Conservation (phyloP, 768 basidiomycete genomes). For the Naganishia vishniacii region DNA sequence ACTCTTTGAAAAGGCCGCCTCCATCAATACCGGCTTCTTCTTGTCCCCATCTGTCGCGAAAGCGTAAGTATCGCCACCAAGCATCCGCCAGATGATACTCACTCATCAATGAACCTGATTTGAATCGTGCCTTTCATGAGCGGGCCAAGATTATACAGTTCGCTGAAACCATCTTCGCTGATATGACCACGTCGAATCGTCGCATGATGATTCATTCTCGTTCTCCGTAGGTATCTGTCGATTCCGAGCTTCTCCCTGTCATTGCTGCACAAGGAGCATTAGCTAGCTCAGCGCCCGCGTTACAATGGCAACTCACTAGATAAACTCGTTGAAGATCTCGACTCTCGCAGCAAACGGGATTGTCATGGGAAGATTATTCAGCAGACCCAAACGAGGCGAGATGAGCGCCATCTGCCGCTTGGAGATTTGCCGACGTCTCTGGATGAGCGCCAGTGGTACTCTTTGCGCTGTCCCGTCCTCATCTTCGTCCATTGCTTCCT, state of each 20-base stretch:
- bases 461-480: slow-evolving; percentile 26
- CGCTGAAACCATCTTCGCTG: slow-evolving; percentile 85
- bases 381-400: slow-evolving; percentile 77
- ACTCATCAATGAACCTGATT: slow-evolving; percentile 94
- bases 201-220: slow-evolving; percentile 53
- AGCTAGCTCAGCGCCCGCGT: not conserved
- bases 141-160: slow-evolving; percentile 60
- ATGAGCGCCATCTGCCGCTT: slow-evolving; percentile 70
- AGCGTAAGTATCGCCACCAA: not conserved
- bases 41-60: slow-evolving; percentile 36
- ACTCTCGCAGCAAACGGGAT: slow-evolving; percentile 91
- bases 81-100: slow-evolving; percentile 38
- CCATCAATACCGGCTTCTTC: slow-evolving; percentile 80
- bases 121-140: slow-evolving; percentile 75
- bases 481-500: slow-evolving; percentile 32
- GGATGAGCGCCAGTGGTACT: slow-evolving; percentile 34
- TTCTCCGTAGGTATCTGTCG: slow-evolving; percentile 34
- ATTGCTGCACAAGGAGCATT: slow-evolving; percentile 48
- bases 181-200: slow-evolving; percentile 66
- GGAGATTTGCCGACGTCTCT: slow-evolving; percentile 48
- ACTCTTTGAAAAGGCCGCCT: slow-evolving; percentile 96
- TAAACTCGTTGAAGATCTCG: slow-evolving; percentile 77
- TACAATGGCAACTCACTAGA: slow-evolving; percentile 47
- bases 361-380: slow-evolving; percentile 93
- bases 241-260: slow-evolving; percentile 52